phyloP scores from a whole-genome alignment of 371 early-diverging fungal species.

The Blyttiomyces sp. region DNA sequence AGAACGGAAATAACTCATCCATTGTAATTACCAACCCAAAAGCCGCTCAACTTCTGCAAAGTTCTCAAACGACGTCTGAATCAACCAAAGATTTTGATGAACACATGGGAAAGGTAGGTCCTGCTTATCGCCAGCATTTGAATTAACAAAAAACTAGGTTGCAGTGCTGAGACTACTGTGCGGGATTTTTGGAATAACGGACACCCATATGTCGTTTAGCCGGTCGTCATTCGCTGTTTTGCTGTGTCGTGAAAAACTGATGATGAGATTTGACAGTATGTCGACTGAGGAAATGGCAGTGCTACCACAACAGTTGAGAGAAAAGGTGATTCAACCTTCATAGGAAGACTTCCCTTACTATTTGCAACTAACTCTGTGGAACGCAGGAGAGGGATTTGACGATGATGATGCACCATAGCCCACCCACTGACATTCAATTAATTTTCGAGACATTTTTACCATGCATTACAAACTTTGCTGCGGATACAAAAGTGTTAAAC shows the following conservation, averaged over 20 bases:
- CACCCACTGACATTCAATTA: constrained; percentile 22
- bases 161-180: constrained; percentile 22
- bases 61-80: too few species aligned
- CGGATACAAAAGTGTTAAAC: constrained; percentile 20
- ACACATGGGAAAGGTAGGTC: constrained; percentile 25
- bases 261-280: constrained; percentile 11
- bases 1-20: too few species aligned
- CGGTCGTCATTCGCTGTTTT: constrained; percentile 18
- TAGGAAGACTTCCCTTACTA: too few species aligned
- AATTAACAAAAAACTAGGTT: constrained; percentile 12
- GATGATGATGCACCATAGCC: constrained; percentile 24
- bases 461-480: constrained; percentile 13
- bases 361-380: not conserved
- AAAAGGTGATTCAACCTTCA: constrained; percentile 18
- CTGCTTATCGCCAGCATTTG: not conserved
- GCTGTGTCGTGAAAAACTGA: constrained; percentile 21
- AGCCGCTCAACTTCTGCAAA: too few species aligned
- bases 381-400: constrained; percentile 11
- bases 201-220: constrained; percentile 21
- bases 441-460: constrained; percentile 26
- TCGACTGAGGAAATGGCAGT: constrained; percentile 7
- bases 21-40: too few species aligned
- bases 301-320: constrained; percentile 2
- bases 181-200: constrained; percentile 17
- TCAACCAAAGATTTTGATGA: constrained; percentile 21